Base-by-base conservation (phyloP, 345 rosid species). In the Lenwebbia sp. region DNA sequence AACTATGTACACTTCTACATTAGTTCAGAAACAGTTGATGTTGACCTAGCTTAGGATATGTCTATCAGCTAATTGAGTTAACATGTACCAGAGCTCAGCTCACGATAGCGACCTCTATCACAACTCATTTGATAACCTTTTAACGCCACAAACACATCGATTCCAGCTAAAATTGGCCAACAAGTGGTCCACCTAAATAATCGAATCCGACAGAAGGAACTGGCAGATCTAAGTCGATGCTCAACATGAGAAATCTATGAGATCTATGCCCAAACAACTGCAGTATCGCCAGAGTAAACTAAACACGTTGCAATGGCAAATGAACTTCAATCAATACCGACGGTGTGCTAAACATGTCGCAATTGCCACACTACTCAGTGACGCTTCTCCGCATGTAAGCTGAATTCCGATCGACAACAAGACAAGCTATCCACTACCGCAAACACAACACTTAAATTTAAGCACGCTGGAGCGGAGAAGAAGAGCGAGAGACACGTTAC, bases 401-500 rank as follows among this genome's bases (percentile, higher is more conserved):
- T 17, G 76, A 33, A 33, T 5, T 33, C 44, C 76, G 76, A 65
- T 65, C 76, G 12, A 65, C 76, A 40, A 19, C 81, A 5, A 7
- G 81, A 33, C 81, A 13, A 70, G 47, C 81, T 22, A 70, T 40
- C 81, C 40, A 21, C 47, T 19, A 37, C 40, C 47, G 60, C 60
- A 83, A 23, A 83, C 50, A 30, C 47, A 13, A 25, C 41, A 54
- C 15, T 22, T 11, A 28, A 37, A 30, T n/a, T 40, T 44, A 54
- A 41, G 55, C 84, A 41, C 40, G 26, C 28, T 0, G 62, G 54
- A 21, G 41, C 40, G 23, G 52, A 85, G 86, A 33, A 51, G 37
- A 8, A 3, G 56, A 28, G 75, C 25, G 26, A 52, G 74, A 85
- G 81, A 76, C 83, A 51, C 56, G 85, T 90, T 93, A 95, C 99